A percentile compares a stretch with the other conserved stretches of the same genome.
Evolutionary conservation across 352 stramenopile genomes (phyloP).

Genomic region (Globisporangium spinosum): DNA sequence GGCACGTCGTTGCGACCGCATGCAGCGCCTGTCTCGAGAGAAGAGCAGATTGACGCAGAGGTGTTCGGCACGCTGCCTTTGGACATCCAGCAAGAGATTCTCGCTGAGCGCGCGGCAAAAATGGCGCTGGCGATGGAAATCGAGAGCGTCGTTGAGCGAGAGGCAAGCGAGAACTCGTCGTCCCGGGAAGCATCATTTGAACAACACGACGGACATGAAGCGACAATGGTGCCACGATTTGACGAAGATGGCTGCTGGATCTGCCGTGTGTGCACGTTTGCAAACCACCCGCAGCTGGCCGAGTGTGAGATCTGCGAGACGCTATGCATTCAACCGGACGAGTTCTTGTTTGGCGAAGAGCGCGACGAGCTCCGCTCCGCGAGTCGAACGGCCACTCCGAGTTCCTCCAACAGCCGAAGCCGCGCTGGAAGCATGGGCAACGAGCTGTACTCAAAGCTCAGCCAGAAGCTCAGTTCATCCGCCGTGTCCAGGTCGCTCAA

Average conservation of each 20-base stretch:
- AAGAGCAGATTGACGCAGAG: conserved; percentile 16
- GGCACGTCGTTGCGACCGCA: background rate
- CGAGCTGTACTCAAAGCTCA: conserved; percentile 29
- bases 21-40: background rate
- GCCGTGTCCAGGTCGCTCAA: conserved; percentile 39
- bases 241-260: conserved; percentile 29
- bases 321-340: conserved; percentile 24
- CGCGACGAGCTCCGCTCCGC: conserved; percentile 9
- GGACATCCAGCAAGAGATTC: conserved; percentile 19
- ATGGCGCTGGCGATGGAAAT: background rate
- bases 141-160: background rate
- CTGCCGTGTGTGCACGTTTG: conserved; percentile 78
- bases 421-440: conserved; percentile 11
- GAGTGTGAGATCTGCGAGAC: conserved; percentile 77
- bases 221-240: background rate
- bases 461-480: conserved; percentile 22
- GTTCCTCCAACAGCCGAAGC: conserved; percentile 2
- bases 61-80: conserved; percentile 18
- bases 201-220: background rate
- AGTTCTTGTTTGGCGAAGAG: conserved; percentile 17
- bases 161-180: conserved; percentile 3
- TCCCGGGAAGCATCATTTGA: conserved; percentile 8
- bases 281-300: conserved; percentile 62
- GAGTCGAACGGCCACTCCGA: background rate
- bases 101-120: conserved; percentile 7